phyloP scores from a whole-genome alignment of 2,329 filamentous ascomycete genomes.

The Corynespora cassiicola region DNA sequence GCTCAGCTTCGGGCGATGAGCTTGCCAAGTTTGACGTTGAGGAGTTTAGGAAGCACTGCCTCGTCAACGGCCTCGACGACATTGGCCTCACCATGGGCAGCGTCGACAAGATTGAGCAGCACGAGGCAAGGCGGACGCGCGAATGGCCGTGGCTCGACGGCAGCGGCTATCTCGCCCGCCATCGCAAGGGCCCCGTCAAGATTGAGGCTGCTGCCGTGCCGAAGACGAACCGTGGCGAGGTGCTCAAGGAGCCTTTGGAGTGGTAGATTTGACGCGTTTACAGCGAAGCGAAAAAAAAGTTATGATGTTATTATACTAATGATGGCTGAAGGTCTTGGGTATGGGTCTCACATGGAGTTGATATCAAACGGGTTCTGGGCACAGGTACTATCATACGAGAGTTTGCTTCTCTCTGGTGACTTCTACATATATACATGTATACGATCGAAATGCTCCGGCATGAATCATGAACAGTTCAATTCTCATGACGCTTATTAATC shows the following conservation, averaged over 20 bases:
- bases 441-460: too few species aligned
- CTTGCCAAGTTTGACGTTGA: conserved; percentile 87
- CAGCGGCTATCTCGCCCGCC: conserved; percentile 73
- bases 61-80: conserved; percentile 92
- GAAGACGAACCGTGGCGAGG: conserved; percentile 86
- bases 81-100: conserved; percentile 94
- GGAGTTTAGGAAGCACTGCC: conserved; percentile 91
- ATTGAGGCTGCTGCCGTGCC: conserved; percentile 74
- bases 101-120: conserved; percentile 84
- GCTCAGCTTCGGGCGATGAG: conserved; percentile 73
- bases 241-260: conserved; percentile 83
- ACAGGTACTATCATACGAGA: too few species aligned
- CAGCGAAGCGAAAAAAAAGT: conserved; percentile 1
- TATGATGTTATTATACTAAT: background rate
- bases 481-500: too few species aligned
- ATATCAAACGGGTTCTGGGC: too few species aligned
- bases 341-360: too few species aligned
- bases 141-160: conserved; percentile 94
- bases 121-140: conserved; percentile 77
- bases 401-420: too few species aligned
- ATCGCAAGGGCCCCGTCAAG: conserved; percentile 64
- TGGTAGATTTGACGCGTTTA: conserved; percentile 78
- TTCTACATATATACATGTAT: too few species aligned
- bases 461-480: too few species aligned
- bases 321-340: background rate